Conservation (phyloP, 73 alveolate genomes). For the Tetrahymena thermophila region DNA sequence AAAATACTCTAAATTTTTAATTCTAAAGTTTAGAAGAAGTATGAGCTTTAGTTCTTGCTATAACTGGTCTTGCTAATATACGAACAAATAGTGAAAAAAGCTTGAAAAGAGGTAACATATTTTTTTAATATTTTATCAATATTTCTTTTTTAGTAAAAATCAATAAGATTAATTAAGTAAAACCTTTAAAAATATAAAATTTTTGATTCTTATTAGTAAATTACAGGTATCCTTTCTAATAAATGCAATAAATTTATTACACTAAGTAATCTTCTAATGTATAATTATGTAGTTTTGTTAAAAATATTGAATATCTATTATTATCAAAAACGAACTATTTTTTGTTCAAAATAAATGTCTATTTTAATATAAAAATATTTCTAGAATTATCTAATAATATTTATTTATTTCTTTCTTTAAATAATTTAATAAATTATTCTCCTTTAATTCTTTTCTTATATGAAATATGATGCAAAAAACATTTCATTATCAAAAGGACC, state of each 20-base stretch:
- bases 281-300: not conserved
- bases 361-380: too few relatives aligned
- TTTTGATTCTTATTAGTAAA: not conserved
- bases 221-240: not conserved
- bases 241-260: not conserved
- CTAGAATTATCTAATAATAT: not conserved
- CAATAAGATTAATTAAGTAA: not conserved
- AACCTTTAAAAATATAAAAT: not conserved
- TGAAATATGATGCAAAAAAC: too few relatives aligned
- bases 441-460: too few relatives aligned
- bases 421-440: too few relatives aligned
- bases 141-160: not conserved
- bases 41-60: slow-evolving; percentile 29
- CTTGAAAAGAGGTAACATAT: slow-evolving; percentile 35
- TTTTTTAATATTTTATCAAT: not conserved
- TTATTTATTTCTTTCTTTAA: too few relatives aligned
- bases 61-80: slow-evolving; percentile 40
- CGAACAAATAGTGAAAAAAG: slow-evolving; percentile 36
- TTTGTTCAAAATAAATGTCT: not conserved
- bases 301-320: not conserved
- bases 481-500: too few relatives aligned
- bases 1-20: slow-evolving; percentile 7
- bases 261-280: not conserved
- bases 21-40: slow-evolving; percentile 4
- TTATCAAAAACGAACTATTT: too few relatives aligned